A percentile compares a stretch with the other conserved stretches of the same genome.
Conservation (phyloP, 2,329 filamentous ascomycete genomes). For the Neoscytalidium dimidiatum region DNA sequence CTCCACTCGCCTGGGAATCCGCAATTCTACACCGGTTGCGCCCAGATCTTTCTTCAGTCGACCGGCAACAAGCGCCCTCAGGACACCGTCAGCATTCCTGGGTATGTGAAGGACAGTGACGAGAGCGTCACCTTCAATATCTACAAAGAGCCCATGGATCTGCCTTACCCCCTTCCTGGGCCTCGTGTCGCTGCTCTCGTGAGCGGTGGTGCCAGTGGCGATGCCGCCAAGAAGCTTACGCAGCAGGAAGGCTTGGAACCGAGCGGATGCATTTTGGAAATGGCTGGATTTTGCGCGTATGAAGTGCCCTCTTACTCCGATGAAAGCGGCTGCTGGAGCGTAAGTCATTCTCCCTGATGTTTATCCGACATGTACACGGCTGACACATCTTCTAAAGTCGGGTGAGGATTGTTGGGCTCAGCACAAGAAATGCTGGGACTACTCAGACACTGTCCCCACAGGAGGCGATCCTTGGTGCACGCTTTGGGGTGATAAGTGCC, state of each 20-base stretch:
- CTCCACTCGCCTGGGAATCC: conserved; percentile 63
- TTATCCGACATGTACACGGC: neutral
- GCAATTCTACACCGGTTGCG: conserved; percentile 75
- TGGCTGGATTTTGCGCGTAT: conserved; percentile 72
- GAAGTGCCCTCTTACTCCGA: conserved; percentile 60
- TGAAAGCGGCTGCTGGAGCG: conserved; percentile 62
- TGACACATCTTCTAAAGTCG: conserved; percentile 23
- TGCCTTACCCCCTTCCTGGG: conserved; percentile 62
- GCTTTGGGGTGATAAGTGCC: conserved; percentile 65
- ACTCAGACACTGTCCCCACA: conserved; percentile 57
- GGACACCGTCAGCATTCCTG: conserved; percentile 64
- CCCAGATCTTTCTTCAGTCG: conserved; percentile 66
- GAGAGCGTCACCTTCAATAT: conserved; percentile 66
- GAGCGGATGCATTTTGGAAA: conserved; percentile 60
- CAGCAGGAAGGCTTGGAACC: conserved; percentile 58
- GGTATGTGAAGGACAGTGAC: conserved; percentile 59
- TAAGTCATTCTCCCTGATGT: conserved; percentile 26
- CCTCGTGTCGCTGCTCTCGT: conserved; percentile 55
- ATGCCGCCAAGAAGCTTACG: conserved; percentile 20
- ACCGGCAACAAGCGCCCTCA: conserved; percentile 52
- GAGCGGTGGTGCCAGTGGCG: conserved; percentile 26
- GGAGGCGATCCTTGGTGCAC: conserved; percentile 61
- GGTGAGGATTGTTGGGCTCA: conserved; percentile 26
- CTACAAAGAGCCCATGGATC: conserved; percentile 53
- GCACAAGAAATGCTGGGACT: conserved; percentile 51